These are phyloP conservation scores for Wickerhamiella allomyrinae DNA, from an alignment of 805 yeast species.

Conservation along the genomic window DNA sequence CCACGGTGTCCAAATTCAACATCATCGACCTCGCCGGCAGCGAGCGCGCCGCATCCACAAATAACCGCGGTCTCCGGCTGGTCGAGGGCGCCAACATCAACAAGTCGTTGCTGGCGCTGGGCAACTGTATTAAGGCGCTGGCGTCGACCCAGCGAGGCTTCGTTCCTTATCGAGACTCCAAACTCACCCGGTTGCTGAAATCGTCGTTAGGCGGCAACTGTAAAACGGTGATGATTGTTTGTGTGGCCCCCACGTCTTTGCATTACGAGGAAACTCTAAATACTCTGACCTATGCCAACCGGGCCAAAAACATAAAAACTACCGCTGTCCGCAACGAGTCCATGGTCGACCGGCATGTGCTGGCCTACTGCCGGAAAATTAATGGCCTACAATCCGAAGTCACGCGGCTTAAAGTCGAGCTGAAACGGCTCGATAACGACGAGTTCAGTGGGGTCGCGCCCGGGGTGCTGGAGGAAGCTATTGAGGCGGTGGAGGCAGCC, in stretches of 20 bases:
- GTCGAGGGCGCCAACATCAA: slow-evolving; percentile 92
- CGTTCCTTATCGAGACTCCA: slow-evolving; percentile 84
- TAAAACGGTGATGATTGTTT: slow-evolving; percentile 90
- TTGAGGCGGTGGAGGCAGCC: background rate
- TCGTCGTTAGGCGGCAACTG: slow-evolving; percentile 91
- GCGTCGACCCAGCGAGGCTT: slow-evolving; percentile 53
- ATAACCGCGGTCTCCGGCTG: slow-evolving; percentile 65
- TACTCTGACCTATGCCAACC: slow-evolving; percentile 77
- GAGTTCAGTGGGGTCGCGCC: background rate
- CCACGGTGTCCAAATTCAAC: slow-evolving; percentile 47
- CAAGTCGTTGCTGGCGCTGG: slow-evolving; percentile 73
- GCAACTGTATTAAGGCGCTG: slow-evolving; percentile 85
- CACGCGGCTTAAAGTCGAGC: slow-evolving; percentile 43
- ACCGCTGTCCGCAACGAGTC: slow-evolving; percentile 61
- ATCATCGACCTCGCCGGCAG: slow-evolving; percentile 91
- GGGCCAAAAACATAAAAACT: slow-evolving; percentile 84
- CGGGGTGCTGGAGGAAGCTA: background rate
- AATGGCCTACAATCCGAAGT: slow-evolving; percentile 67
- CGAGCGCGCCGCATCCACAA: slow-evolving; percentile 84
- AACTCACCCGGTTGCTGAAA: slow-evolving; percentile 71
- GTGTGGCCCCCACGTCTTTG: slow-evolving; percentile 71
- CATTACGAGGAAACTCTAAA: slow-evolving; percentile 91
- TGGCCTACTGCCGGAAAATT: slow-evolving; percentile 71
- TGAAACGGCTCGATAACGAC: background rate
- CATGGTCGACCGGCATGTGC: slow-evolving; percentile 67